Conservation (phyloP, 768 basidiomycete genomes). For the Phylloporus sp. region DNA sequence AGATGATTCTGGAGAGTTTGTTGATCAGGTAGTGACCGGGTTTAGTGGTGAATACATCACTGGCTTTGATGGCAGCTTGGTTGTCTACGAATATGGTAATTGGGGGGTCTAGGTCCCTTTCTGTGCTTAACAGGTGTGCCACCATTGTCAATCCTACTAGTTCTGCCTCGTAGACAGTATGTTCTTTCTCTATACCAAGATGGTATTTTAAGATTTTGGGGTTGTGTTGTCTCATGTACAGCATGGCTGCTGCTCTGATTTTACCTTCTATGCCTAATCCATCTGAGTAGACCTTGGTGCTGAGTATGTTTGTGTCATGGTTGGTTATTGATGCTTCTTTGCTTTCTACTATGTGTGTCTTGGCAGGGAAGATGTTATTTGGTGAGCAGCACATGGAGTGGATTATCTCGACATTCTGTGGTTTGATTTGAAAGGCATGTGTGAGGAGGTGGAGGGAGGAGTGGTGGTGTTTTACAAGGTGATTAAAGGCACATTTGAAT, state of each 20-base stretch:
- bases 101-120: not conserved
- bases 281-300: not conserved
- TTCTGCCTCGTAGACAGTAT: not conserved
- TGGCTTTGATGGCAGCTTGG: not conserved
- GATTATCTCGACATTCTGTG: too few species aligned
- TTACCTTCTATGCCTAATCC: not conserved
- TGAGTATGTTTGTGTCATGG: too few species aligned
- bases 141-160: not conserved
- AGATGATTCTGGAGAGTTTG: not conserved
- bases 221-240: not conserved
- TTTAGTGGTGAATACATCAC: not conserved
- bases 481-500: too few species aligned
- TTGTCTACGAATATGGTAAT: not conserved
- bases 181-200: not conserved
- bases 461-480: too few species aligned
- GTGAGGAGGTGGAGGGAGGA: too few species aligned
- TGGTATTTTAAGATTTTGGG: not conserved
- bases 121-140: not conserved
- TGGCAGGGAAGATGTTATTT: too few species aligned
- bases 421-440: too few species aligned
- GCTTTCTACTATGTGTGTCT: too few species aligned
- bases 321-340: too few species aligned
- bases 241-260: not conserved
- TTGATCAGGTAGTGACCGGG: not conserved
- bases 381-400: too few species aligned